Percentiles rank a stretch among this genome's conserved stretches.
Conservation (phyloP, 345 rosid genomes). For the Kernera saxatilis region DNA sequence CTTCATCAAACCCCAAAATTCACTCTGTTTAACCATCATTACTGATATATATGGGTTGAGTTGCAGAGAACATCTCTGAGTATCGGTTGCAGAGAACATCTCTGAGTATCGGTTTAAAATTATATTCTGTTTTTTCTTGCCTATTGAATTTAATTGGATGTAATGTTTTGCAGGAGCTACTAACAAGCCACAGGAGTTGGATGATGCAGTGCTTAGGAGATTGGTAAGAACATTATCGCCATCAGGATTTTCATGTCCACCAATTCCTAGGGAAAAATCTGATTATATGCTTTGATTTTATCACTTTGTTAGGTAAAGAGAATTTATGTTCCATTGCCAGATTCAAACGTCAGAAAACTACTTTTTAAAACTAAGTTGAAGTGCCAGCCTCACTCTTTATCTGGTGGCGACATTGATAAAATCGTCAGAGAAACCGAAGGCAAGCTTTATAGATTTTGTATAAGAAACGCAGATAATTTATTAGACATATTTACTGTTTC, state of each 20-base stretch:
- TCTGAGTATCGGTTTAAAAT: not conserved
- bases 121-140: not conserved
- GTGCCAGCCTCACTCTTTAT: conserved; percentile 72
- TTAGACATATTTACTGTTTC: not conserved
- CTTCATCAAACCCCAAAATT: not conserved
- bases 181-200: conserved; percentile 95
- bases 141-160: not conserved
- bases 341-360: conserved; percentile 62
- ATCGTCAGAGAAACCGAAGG: conserved; percentile 86
- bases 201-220: conserved; percentile 95
- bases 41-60: not conserved
- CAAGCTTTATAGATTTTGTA: conserved; percentile 18
- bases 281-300: not conserved
- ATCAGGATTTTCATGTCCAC: not conserved
- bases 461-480: not conserved
- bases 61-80: not conserved
- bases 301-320: conserved; percentile 61
- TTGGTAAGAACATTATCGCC: conserved; percentile 46
- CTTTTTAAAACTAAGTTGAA: conserved; percentile 72
- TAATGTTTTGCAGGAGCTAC: conserved; percentile 74
- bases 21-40: not conserved
- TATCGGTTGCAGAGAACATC: not conserved
- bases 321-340: conserved; percentile 87
- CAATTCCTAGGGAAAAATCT: not conserved
- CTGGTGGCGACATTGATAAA: conserved; percentile 68